These are phyloP conservation scores for Mikania micrantha DNA, from an alignment of 129 eudicot genomes.

Conservation along the genomic window DNA sequence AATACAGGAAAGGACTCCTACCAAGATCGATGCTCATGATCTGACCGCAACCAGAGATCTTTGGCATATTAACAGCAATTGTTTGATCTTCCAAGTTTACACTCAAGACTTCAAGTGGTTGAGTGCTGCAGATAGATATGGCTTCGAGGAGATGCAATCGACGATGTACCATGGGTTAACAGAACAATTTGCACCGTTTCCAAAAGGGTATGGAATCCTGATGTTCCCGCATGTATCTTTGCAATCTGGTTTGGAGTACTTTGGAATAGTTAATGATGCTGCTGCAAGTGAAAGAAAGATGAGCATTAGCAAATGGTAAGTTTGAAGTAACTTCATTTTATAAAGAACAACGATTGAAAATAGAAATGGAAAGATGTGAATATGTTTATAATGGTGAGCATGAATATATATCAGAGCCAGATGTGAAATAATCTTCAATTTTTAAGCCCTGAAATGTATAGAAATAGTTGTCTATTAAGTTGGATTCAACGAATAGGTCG, in stretches of 20 bases:
- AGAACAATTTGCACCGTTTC: too few relatives aligned
- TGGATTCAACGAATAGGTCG: too few relatives aligned
- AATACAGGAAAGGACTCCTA: not conserved
- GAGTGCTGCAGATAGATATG: too few relatives aligned
- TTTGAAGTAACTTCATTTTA: slow-evolving; percentile 9
- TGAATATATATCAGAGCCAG: too few relatives aligned
- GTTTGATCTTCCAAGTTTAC: not conserved
- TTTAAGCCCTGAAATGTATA: too few relatives aligned
- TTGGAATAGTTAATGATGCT: not conserved
- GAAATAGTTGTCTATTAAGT: too few relatives aligned
- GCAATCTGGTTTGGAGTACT: slow-evolving; percentile 13
- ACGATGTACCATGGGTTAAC: too few relatives aligned
- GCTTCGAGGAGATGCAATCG: slow-evolving; percentile 3
- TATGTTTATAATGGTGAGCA: too few relatives aligned
- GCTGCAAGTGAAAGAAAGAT: not conserved
- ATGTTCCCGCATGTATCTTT: slow-evolving; percentile 12
- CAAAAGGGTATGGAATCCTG: too few relatives aligned
- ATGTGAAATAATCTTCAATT: too few relatives aligned
- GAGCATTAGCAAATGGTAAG: not conserved
- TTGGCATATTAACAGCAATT: not conserved
- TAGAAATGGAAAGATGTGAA: too few relatives aligned
- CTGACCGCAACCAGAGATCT: not conserved
- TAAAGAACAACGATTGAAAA: too few relatives aligned
- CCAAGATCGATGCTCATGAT: not conserved
- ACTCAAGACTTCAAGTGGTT: not conserved